A percentile compares a stretch with the other conserved stretches of the same genome.
Evolutionary conservation across 2,329 filamentous ascomycete species (phyloP).

Genomic region (Penicillium sp.): DNA sequence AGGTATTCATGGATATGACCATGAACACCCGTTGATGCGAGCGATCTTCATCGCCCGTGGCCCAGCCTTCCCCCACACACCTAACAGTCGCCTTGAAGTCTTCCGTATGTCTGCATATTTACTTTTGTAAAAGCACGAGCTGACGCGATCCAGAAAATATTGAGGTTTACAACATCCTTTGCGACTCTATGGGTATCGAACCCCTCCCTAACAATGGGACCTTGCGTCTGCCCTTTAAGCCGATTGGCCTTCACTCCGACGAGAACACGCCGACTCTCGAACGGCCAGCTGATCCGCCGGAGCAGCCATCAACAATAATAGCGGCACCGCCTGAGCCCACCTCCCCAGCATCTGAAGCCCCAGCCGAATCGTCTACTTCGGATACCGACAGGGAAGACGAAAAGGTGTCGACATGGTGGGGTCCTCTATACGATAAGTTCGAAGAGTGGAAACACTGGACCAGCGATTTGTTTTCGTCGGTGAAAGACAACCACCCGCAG

Average conservation of each 20-base stretch:
- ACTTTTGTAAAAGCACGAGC: neutral
- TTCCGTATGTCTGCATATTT: slow-evolving; percentile 68
- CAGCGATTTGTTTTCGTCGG: slow-evolving; percentile 28
- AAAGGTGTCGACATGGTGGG: slow-evolving; percentile 31
- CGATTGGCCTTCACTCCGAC: slow-evolving; percentile 47
- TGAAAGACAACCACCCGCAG: slow-evolving; percentile 28
- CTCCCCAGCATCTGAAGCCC: slow-evolving; percentile 3
- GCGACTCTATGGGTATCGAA: slow-evolving; percentile 74
- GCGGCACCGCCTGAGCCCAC: slow-evolving; percentile 2
- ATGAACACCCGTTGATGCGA: slow-evolving; percentile 91
- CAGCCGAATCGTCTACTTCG: slow-evolving; percentile 1
- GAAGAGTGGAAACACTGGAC: slow-evolving; percentile 38
- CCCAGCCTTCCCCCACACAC: slow-evolving; percentile 82
- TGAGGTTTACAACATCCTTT: slow-evolving; percentile 92
- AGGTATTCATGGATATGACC: slow-evolving; percentile 91
- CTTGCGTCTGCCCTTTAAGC: slow-evolving; percentile 52
- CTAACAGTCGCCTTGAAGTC: slow-evolving; percentile 72
- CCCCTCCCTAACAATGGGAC: slow-evolving; percentile 86
- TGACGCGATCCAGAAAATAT: slow-evolving; percentile 67
- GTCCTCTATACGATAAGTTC: slow-evolving; percentile 33
- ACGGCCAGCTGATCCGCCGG: slow-evolving; percentile 34
- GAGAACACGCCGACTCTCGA: slow-evolving; percentile 31
- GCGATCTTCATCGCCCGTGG: slow-evolving; percentile 92
- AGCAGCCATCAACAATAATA: slow-evolving; percentile 13
- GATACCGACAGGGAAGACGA: slow-evolving; percentile 21